These are phyloP conservation scores for Pneumocystis jirovecii DNA, from an alignment of 1,139 yeast genomes.

Conservation along the genomic window DNA sequence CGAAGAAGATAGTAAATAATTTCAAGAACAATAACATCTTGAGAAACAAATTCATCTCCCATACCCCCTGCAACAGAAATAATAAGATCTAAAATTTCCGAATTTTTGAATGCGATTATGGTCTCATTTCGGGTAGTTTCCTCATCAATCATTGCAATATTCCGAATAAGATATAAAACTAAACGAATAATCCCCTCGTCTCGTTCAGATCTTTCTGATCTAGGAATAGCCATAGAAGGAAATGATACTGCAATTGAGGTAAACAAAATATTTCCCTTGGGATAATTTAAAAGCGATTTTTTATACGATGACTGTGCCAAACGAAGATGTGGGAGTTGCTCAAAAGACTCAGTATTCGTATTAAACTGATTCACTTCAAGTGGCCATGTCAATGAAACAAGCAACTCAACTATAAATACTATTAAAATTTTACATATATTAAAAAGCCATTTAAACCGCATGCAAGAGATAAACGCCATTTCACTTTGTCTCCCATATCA, in stretches of 20 bases:
- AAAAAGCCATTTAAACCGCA: slow-evolving; percentile 11
- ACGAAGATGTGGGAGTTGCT: slow-evolving; percentile 44
- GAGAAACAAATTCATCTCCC: slow-evolving; percentile 48
- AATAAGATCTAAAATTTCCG: slow-evolving; percentile 57
- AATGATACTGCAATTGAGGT: slow-evolving; percentile 59
- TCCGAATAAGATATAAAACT: slow-evolving; percentile 60
- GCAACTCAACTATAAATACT: slow-evolving; percentile 44
- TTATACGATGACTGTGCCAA: slow-evolving; percentile 61
- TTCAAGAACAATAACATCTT: slow-evolving; percentile 55
- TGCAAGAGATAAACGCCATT: slow-evolving; percentile 15
- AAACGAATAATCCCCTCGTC: slow-evolving; percentile 63
- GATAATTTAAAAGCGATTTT: slow-evolving; percentile 43
- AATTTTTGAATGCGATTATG: slow-evolving; percentile 42
- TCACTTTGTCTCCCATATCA: slow-evolving; percentile 15
- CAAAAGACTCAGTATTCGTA: slow-evolving; percentile 38
- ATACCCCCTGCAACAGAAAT: slow-evolving; percentile 54
- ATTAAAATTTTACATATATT: neutral
- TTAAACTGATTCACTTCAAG: slow-evolving; percentile 40
- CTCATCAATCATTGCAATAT: slow-evolving; percentile 61
- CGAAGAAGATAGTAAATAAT: slow-evolving; percentile 48
- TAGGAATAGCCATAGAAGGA: slow-evolving; percentile 41
- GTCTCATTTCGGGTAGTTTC: slow-evolving; percentile 56
- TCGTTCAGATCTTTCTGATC: slow-evolving; percentile 45
- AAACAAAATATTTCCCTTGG: slow-evolving; percentile 47
- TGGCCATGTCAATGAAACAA: slow-evolving; percentile 85